Evolutionary conservation across 768 basidiomycete species (phyloP), one percentile per base, ranked within the genome.

Genomic region (Boletus pseudo-olivaceus): DNA sequence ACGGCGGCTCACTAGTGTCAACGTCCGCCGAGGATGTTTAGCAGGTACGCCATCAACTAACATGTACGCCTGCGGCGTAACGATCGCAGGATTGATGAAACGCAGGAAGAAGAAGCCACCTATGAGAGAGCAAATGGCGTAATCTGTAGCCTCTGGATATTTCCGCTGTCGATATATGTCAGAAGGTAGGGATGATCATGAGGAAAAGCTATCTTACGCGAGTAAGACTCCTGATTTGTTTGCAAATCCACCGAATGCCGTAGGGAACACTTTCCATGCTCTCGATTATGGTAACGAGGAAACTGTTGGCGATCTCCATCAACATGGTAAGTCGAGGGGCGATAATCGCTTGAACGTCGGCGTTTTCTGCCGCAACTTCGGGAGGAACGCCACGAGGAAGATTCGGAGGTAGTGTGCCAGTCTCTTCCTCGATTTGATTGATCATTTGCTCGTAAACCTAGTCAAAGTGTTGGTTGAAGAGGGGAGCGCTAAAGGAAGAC

Each of bases 391-490:
- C 93, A 44, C 95, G 83, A 14, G 95, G 95, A 46, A 98, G 79
- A 66, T 93, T 93, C 2, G 87, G 81, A 0, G 97, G 97, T 49
- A 98, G 78, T 5, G 87, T 82, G 14, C 97, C 96, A 8, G 92
- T 93, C 70, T 98, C 96, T 68, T 98, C 95, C 68, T 98, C 93
- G 60, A 99, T 97, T 74, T 98, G 96, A 65, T 92, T 90, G 56
- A 98, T 88, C 95, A 98, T 96, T 78, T 98, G 96, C 73, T 99
- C 97, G 72, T 99, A 99, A 42, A 98, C 95, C 92, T 94, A 57
- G 30, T 23, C n/a, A 45, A 55, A 20, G 7, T 17, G 46, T 49
- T 37, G 2, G 45, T 47, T 8, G 27, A 55, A 52, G 34, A 45
- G 37, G 45, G 15, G 46, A 19, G 29, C 7, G 29, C 7, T 5